Conservation (phyloP, 176 grass and related monocot species). For the Ensete ventricosum region DNA sequence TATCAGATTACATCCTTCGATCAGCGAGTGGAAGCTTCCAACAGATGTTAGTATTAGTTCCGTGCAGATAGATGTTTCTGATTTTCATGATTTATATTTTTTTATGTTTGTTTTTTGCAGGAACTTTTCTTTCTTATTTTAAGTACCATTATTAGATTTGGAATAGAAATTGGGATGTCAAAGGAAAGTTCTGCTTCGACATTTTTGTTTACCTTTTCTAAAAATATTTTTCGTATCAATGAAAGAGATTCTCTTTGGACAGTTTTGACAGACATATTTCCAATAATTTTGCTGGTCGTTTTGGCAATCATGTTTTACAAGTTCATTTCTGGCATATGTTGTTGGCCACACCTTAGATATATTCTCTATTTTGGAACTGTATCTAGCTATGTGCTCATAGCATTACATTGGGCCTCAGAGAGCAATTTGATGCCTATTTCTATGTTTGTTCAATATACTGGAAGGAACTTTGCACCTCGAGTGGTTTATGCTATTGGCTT, state of each 20-base stretch:
- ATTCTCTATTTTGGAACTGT: slow-evolving; percentile 36
- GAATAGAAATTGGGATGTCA: slow-evolving; percentile 73
- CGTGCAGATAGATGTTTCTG: slow-evolving; percentile 10
- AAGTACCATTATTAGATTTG: slow-evolving; percentile 50
- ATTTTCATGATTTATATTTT: slow-evolving; percentile 14
- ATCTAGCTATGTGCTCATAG: slow-evolving; percentile 57
- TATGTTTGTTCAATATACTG: slow-evolving; percentile 30
- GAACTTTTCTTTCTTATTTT: slow-evolving; percentile 71
- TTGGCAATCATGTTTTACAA: slow-evolving; percentile 42
- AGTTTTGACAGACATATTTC: slow-evolving; percentile 43
- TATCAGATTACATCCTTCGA: slow-evolving; percentile 37
- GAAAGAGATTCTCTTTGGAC: slow-evolving; percentile 33
- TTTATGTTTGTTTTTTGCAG: slow-evolving; percentile 33
- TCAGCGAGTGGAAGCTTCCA: slow-evolving; percentile 32
- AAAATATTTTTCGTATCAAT: slow-evolving; percentile 26
- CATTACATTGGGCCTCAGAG: slow-evolving; percentile 68
- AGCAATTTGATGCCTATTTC: slow-evolving; percentile 24
- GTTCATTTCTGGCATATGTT: slow-evolving; percentile 26
- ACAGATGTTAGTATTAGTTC: slow-evolving; percentile 49
- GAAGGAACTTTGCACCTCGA: slow-evolving; percentile 52
- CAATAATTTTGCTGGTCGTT: slow-evolving; percentile 44
- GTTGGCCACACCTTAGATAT: slow-evolving; percentile 43
- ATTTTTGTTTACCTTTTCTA: slow-evolving; percentile 41
- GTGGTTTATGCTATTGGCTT: slow-evolving; percentile 60
- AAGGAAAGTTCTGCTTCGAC: slow-evolving; percentile 55